These are phyloP conservation scores for Neurospora tetraspora DNA, from an alignment of 495 filamentous ascomycete genomes.

Conservation along the genomic window DNA sequence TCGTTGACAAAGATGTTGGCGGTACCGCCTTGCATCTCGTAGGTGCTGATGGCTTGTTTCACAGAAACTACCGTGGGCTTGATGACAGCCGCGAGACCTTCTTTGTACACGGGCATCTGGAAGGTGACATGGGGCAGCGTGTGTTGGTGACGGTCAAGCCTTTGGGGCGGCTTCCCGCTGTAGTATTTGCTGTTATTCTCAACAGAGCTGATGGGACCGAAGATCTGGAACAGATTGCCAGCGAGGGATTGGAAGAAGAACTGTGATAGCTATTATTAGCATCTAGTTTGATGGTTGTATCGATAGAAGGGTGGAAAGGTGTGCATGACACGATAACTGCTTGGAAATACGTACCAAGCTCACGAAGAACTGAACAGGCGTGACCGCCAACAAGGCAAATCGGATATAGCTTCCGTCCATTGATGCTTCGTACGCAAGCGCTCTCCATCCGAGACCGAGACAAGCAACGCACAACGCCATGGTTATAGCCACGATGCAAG, in stretches of 20 bases:
- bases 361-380: conserved; percentile 46
- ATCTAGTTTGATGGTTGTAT: not conserved
- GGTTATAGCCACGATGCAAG: conserved; percentile 40
- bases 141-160: conserved; percentile 32
- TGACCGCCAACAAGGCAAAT: conserved; percentile 34
- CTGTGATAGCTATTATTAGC: conserved; percentile 16
- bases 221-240: conserved; percentile 44
- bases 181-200: conserved; percentile 49
- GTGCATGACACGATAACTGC: not conserved
- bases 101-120: conserved; percentile 69
- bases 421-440: conserved; percentile 41
- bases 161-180: conserved; percentile 43
- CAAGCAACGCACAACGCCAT: conserved; percentile 41
- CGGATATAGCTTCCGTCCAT: conserved; percentile 41
- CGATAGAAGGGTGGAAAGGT: not conserved
- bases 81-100: conserved; percentile 54
- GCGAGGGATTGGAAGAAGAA: conserved; percentile 55
- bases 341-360: conserved; percentile 36
- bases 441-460: conserved; percentile 45
- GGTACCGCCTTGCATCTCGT: conserved; percentile 58
- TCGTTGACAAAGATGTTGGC: conserved; percentile 67
- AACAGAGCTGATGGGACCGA: conserved; percentile 50
- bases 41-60: conserved; percentile 56
- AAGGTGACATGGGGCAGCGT: conserved; percentile 59
- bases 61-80: conserved; percentile 51